Conservation (phyloP, 106 monocot species). For the Dendrobium chrysotoxum region DNA sequence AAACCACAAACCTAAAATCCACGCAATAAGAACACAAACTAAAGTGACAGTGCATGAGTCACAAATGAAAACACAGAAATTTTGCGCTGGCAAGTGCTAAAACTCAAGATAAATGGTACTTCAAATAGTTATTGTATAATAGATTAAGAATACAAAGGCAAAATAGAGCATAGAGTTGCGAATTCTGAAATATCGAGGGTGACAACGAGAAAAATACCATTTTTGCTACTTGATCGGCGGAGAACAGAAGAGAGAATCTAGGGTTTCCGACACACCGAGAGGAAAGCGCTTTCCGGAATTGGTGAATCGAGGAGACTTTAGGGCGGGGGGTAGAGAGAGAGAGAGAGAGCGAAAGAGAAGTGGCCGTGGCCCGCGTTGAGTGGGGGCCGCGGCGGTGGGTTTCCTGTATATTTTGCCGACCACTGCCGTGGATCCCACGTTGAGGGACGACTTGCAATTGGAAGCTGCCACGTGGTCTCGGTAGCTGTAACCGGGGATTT, state of each 20-base stretch:
- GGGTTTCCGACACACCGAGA: neutral
- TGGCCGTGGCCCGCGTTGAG: neutral
- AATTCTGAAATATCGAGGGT: neutral
- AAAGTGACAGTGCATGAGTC: neutral
- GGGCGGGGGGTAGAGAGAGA: neutral
- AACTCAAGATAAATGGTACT: neutral
- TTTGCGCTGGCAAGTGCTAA: neutral
- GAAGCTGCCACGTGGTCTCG: too few species aligned
- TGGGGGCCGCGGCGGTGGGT: neutral
- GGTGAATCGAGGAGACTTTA: neutral
- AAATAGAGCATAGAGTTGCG: neutral
- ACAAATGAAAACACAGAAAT: neutral
- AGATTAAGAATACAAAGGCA: neutral
- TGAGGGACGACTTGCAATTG: too few species aligned
- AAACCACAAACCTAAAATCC: neutral
- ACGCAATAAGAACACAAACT: neutral
- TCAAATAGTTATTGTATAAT: neutral
- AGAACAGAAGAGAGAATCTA: constrained; percentile 8
- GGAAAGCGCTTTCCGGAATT: neutral
- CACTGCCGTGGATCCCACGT: too few species aligned
- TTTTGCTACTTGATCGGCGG: neutral
- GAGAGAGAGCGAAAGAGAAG: too few species aligned
- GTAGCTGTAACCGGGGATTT: too few species aligned
- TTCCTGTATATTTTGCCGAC: neutral
- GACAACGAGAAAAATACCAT: neutral